Conservation (phyloP, 495 filamentous ascomycete species). For the Penicillium goetzii region DNA sequence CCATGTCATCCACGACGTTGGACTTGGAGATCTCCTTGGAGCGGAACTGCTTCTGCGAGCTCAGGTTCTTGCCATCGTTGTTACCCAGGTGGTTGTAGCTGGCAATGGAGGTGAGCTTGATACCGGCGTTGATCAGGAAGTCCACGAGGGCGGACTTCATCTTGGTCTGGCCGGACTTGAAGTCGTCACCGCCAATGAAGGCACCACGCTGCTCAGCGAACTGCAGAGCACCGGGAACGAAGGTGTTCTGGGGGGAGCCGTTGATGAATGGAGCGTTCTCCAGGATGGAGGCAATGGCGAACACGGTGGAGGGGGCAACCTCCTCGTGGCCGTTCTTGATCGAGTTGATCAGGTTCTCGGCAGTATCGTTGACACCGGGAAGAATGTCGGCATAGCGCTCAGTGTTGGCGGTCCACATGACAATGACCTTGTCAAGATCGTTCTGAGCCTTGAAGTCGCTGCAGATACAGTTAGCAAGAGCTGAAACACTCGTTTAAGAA, state of each 20-base stretch:
- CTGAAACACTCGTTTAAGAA: not conserved
- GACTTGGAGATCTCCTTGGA: slow-evolving; percentile 99
- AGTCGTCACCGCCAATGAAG: slow-evolving; percentile 98
- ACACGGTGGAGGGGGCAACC: slow-evolving; percentile 91
- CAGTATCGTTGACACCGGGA: slow-evolving; percentile 91
- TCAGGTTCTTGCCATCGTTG: slow-evolving; percentile 98
- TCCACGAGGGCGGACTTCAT: slow-evolving; percentile 99
- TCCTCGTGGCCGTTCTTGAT: slow-evolving; percentile 87
- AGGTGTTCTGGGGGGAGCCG: slow-evolving; percentile 98
- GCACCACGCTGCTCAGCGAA: slow-evolving; percentile 85
- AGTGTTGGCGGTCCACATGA: slow-evolving; percentile 99
- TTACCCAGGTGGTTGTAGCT: slow-evolving; percentile 99
- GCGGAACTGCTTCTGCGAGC: slow-evolving; percentile 96
- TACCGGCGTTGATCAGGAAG: slow-evolving; percentile 97
- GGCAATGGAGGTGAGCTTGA: slow-evolving; percentile 98
- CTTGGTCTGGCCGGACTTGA: slow-evolving; percentile 99
- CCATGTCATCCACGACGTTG: slow-evolving; percentile 99
- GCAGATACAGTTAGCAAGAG: slow-evolving; percentile 28
- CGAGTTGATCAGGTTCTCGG: slow-evolving; percentile 86
- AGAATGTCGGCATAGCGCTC: slow-evolving; percentile 92
- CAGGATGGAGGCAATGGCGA: slow-evolving; percentile 90
- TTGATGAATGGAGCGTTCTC: slow-evolving; percentile 97
- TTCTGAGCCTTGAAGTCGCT: slow-evolving; percentile 90
- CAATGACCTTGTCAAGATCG: slow-evolving; percentile 90
- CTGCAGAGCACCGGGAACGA: slow-evolving; percentile 89